Base-by-base conservation (phyloP, 1,139 yeast genomes). In the Nakaseomyces glabratus region DNA sequence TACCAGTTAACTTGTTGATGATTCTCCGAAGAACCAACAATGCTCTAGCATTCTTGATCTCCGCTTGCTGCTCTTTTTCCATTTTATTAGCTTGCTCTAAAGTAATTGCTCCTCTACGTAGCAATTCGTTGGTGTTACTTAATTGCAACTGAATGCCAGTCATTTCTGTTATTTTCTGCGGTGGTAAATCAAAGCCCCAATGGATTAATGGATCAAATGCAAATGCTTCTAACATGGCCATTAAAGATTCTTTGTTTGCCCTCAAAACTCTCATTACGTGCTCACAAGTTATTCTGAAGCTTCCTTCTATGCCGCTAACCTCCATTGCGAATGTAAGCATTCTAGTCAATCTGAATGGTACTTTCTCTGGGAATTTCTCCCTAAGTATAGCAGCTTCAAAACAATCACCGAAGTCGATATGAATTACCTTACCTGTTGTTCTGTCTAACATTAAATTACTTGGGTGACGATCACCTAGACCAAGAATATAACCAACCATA, bases 311-410 rank as follows among this genome's bases (percentile, higher is more conserved):
- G 12, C 98, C 98, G 61, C 96, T 84, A 6, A 93, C 97, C 58
- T 93, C 99, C 97, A 93, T 90, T 0, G 98, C 99, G 59, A 86
- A 88, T 24, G 93, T 86, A 45, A 93, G 69, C 99, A 93, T 93
- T 58, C 98, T 70, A 0, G 99, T 93, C 42, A 93, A 69, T 58
- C 99, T 71, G 65, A 93, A 93, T n/a, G 99, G 99, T 15, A 93
- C 98, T 59, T 88, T 88, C 55, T 93, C 99, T 0, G 99, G 99
- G 58, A 82, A 93, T 56, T 90, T 93, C 48, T 90, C 98, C 49
- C 99, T 73, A 42, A 93, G 63, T 35, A 90, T 86, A 0, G 99
- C 98, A 1, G 97, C 96, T 56, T 93, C 99, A 55, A 93, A 93
- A 70, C 99, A 93, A 57, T 93, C 99, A 47, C 98, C 99, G 60